These are phyloP conservation scores for Diaporthe destruens DNA, from an alignment of 2,329 filamentous ascomycete genomes.

Conservation along the genomic window DNA sequence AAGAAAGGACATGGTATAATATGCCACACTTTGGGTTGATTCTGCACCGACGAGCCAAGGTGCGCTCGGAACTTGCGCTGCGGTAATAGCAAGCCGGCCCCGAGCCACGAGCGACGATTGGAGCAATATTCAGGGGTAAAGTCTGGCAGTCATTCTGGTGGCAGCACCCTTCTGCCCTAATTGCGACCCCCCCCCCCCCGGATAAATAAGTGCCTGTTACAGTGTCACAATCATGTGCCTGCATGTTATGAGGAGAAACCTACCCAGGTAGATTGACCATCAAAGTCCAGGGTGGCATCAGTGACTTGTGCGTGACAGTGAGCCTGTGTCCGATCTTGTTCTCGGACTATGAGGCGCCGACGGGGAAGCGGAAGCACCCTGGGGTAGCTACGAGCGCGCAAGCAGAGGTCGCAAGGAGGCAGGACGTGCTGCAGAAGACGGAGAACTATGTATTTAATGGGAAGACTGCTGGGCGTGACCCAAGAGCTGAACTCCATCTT, in stretches of 20 bases:
- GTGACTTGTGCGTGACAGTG: neutral
- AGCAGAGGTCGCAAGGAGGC: neutral
- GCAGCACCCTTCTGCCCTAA: neutral
- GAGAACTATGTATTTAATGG: constrained; percentile 15
- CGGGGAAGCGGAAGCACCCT: constrained; percentile 30
- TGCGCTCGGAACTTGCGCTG: neutral
- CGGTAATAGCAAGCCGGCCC: constrained; percentile 7
- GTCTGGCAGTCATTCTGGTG: neutral
- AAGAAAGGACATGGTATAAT: no score
- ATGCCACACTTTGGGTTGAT: no score
- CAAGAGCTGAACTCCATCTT: neutral
- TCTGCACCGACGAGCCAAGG: neutral
- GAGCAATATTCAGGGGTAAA: constrained; percentile 24
- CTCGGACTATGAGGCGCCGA: constrained; percentile 29
- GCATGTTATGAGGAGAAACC: constrained; percentile 22
- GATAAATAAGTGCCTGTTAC: constrained; percentile 25
- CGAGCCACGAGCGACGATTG: neutral
- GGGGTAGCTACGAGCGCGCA: neutral
- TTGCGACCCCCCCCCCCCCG: constrained; percentile 13
- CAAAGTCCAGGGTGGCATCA: neutral
- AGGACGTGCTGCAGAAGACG: neutral
- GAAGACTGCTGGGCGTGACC: neutral
- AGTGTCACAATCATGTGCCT: constrained; percentile 4
- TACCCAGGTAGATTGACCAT: neutral
- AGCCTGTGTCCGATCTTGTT: neutral